Conservation (phyloP, 441 rosid species). For the Aquilaria agallochum region DNA sequence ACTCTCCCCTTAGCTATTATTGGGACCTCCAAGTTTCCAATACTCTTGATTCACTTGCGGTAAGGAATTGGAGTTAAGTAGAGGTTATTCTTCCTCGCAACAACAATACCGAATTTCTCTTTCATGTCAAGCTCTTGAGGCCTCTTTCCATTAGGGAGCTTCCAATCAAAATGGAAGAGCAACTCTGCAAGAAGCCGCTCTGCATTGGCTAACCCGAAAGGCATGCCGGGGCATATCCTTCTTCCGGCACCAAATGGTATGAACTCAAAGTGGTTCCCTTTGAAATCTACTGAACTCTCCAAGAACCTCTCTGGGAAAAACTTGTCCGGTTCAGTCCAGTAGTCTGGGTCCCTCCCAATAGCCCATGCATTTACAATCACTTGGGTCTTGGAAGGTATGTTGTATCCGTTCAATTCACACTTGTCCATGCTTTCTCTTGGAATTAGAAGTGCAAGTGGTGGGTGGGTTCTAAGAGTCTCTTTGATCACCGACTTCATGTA, state of each 20-base stretch:
- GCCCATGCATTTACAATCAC: conserved; percentile 11
- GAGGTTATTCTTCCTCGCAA: neutral
- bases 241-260: conserved; percentile 13
- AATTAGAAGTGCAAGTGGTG: conserved; percentile 4
- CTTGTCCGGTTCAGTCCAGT: conserved; percentile 8
- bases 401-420: neutral
- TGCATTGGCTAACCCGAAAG: conserved; percentile 4
- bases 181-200: conserved; percentile 7
- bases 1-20: no score
- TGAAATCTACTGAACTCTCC: conserved; percentile 6
- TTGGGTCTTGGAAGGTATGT: conserved; percentile 6
- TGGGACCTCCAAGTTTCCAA: no score
- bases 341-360: conserved; percentile 7
- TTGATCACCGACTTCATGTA: conserved; percentile 12
- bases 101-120: conserved; percentile 1
- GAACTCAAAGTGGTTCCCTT: conserved; percentile 9
- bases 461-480: conserved; percentile 11
- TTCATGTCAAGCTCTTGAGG: conserved; percentile 13
- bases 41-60: no score
- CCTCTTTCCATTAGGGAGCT: conserved; percentile 8
- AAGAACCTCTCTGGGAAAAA: conserved; percentile 14
- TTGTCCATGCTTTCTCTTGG: conserved; percentile 9
- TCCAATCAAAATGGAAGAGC: conserved; percentile 15
- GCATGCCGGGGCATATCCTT: conserved; percentile 15
- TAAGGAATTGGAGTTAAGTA: conserved; percentile 5